These are phyloP conservation scores for Candida takata DNA, from an alignment of 805 yeast species.

Conservation along the genomic window DNA sequence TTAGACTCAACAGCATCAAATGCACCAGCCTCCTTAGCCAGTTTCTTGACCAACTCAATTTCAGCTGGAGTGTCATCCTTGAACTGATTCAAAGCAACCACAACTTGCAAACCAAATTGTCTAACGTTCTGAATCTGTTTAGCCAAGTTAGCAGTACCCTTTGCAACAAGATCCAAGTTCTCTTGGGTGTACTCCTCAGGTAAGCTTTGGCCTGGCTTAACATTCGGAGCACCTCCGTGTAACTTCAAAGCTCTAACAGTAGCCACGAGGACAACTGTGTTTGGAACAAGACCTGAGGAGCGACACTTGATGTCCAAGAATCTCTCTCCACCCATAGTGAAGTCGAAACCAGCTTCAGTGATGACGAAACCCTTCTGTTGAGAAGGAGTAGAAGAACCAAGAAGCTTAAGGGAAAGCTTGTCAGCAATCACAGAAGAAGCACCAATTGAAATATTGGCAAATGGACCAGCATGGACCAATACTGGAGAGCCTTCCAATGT, in stretches of 20 bases:
- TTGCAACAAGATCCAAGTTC: conserved; percentile 58
- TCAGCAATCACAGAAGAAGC: conserved; percentile 81
- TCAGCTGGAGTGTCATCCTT: conserved; percentile 65
- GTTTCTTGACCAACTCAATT: conserved; percentile 59
- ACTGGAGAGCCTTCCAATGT: conserved; percentile 86
- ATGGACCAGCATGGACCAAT: conserved; percentile 83
- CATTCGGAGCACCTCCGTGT: conserved; percentile 88
- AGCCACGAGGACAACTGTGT: conserved; percentile 74
- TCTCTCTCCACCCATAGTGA: conserved; percentile 90
- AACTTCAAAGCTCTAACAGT: conserved; percentile 79
- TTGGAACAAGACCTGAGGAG: conserved; percentile 72
- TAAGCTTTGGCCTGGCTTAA: conserved; percentile 75
- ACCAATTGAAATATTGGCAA: conserved; percentile 83
- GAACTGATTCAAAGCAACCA: conserved; percentile 78
- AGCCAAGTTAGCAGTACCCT: conserved; percentile 68
- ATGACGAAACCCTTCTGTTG: conserved; percentile 68
- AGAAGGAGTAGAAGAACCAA: conserved; percentile 53
- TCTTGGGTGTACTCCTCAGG: conserved; percentile 69
- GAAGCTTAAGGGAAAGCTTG: conserved; percentile 70
- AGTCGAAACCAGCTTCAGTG: conserved; percentile 86
- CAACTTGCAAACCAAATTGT: conserved; percentile 68
- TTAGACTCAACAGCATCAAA: conserved; percentile 70
- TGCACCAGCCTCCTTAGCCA: conserved; percentile 73
- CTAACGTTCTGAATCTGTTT: conserved; percentile 72
- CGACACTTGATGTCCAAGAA: conserved; percentile 78